A percentile compares a stretch with the other conserved stretches of the same genome.
Conservation (phyloP, 192 early-diverging fungal species). For the Coemansia sp. region DNA sequence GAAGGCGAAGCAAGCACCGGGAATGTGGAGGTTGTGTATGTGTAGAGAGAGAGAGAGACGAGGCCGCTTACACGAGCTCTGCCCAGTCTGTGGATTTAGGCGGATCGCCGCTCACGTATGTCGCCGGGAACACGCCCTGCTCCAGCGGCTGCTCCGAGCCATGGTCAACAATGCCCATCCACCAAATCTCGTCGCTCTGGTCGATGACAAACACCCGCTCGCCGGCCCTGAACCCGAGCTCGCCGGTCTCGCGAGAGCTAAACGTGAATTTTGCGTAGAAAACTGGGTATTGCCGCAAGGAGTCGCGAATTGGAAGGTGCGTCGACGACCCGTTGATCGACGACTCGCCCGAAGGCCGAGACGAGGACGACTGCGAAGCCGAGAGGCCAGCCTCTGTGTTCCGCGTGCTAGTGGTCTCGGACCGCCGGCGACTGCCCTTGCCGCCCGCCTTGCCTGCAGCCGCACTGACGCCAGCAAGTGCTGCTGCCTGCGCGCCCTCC, state of each 20-base stretch:
- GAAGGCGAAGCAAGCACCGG: neutral
- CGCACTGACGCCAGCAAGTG: conserved; percentile 30
- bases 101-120: conserved; percentile 64
- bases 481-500: conserved; percentile 40
- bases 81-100: conserved; percentile 53
- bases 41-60: neutral
- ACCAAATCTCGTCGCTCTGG: conserved; percentile 80
- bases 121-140: conserved; percentile 81
- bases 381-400: conserved; percentile 32
- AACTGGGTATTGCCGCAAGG: conserved; percentile 57
- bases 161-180: conserved; percentile 74
- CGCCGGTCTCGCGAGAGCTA: conserved; percentile 71
- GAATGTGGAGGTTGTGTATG: neutral
- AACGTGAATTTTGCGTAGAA: conserved; percentile 79
- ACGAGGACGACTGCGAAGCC: conserved; percentile 37
- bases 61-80: conserved; percentile 38
- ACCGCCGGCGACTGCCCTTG: conserved; percentile 32
- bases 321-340: conserved; percentile 26
- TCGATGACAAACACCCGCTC: conserved; percentile 78
- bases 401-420: conserved; percentile 46
- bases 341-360: conserved; percentile 50
- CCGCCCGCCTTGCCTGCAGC: conserved; percentile 3
- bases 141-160: conserved; percentile 59
- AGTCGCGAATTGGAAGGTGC: conserved; percentile 56
- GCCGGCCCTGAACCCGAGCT: conserved; percentile 70